These are phyloP conservation scores for Talaromyces proteolyticus DNA, from an alignment of 495 filamentous ascomycete species.

Conservation along the genomic window DNA sequence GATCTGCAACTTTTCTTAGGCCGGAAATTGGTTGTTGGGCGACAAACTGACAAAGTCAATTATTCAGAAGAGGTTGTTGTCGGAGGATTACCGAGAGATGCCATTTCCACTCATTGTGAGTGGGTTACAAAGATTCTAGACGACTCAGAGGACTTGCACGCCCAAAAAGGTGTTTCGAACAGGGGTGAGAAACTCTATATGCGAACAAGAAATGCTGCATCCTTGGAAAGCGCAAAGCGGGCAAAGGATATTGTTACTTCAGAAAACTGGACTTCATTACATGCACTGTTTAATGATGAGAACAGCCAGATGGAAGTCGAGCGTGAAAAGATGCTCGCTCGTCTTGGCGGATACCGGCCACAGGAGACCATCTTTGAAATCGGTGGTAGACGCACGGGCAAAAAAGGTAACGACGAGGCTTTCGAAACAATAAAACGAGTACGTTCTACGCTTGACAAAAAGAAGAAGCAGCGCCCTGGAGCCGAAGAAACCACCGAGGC, in stretches of 20 bases:
- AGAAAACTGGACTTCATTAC: slow-evolving; percentile 61
- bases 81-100: slow-evolving; percentile 63
- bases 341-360: slow-evolving; percentile 80
- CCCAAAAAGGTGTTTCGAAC: slow-evolving; percentile 63
- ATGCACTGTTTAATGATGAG: slow-evolving; percentile 70
- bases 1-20: slow-evolving; percentile 95
- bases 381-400: slow-evolving; percentile 59
- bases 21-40: slow-evolving; percentile 67
- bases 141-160: slow-evolving; percentile 66
- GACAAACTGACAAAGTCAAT: slow-evolving; percentile 46
- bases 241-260: slow-evolving; percentile 66
- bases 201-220: slow-evolving; percentile 82
- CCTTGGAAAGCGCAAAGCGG: slow-evolving; percentile 79
- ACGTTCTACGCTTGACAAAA: slow-evolving; percentile 48
- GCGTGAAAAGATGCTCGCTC: slow-evolving; percentile 76
- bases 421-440: slow-evolving; percentile 73
- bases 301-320: slow-evolving; percentile 57
- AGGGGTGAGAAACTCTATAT: slow-evolving; percentile 92
- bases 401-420: slow-evolving; percentile 51
- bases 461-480: slow-evolving; percentile 29
- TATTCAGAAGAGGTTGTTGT: slow-evolving; percentile 78
- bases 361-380: slow-evolving; percentile 94
- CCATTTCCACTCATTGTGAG: slow-evolving; percentile 68
- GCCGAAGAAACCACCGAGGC: slow-evolving; percentile 23
- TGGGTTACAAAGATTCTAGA: slow-evolving; percentile 69